Conservation (phyloP, 768 basidiomycete genomes). For the Amanita exitialis region DNA sequence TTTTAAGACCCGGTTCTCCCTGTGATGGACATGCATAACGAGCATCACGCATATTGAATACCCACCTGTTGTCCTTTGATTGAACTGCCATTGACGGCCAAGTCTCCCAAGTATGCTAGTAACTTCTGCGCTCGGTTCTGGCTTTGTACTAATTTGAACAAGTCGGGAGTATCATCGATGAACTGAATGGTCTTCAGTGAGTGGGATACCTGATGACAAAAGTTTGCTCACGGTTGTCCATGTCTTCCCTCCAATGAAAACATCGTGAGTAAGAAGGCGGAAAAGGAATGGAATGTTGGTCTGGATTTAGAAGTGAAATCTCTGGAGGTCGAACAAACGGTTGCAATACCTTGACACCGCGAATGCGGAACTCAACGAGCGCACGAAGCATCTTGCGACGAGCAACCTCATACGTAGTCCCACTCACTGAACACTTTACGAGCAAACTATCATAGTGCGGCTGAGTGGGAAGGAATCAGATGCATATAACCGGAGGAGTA, state of each 20-base stretch:
- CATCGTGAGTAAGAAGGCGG: conserved; percentile 91
- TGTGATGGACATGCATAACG: conserved; percentile 12
- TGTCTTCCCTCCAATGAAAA: conserved; percentile 93
- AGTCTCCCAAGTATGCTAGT: conserved; percentile 92
- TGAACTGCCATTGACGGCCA: conserved; percentile 95
- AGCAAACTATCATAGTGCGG: conserved; percentile 97
- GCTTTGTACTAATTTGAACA: conserved; percentile 96
- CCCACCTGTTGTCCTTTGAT: conserved; percentile 79
- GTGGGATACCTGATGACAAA: neutral
- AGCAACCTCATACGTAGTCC: conserved; percentile 97
- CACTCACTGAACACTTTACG: conserved; percentile 92
- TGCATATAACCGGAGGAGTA: neutral
- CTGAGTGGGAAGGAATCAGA: conserved; percentile 25
- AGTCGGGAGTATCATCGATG: conserved; percentile 98
- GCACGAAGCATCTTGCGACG: conserved; percentile 98
- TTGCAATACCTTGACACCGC: conserved; percentile 78
- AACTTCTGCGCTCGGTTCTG: conserved; percentile 99
- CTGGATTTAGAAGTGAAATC: conserved; percentile 25
- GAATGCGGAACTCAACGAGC: conserved; percentile 99
- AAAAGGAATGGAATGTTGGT: conserved; percentile 99
- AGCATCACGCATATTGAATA: conserved; percentile 13
- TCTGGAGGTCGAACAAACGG: neutral
- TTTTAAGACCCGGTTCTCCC: conserved; percentile 92
- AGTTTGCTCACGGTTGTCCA: conserved; percentile 68
- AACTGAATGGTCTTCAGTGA: conserved; percentile 40